Conservation (phyloP, 202 grass and related monocot species). For the Zizania palustris region DNA sequence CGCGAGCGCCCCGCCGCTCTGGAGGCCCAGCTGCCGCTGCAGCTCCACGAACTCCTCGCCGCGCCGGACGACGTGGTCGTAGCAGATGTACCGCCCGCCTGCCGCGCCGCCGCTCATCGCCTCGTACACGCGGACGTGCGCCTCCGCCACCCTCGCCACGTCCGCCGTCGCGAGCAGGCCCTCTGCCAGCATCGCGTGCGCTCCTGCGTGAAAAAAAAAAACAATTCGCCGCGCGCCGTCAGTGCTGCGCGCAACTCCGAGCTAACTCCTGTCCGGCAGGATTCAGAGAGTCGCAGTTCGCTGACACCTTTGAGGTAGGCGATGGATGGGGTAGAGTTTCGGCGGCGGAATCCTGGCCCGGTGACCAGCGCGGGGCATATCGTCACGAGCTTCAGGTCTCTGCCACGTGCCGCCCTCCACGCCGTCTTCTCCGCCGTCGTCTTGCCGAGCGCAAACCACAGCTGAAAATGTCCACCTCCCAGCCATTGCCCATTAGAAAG, state of each 20-base stretch:
- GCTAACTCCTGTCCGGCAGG: neutral
- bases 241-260: neutral
- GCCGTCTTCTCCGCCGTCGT: constrained; percentile 90
- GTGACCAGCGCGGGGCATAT: constrained; percentile 81
- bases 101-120: constrained; percentile 66
- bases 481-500: neutral
- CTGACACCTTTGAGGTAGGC: constrained; percentile 86
- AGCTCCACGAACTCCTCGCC: constrained; percentile 71
- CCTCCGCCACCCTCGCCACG: constrained; percentile 69
- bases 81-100: constrained; percentile 87
- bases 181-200: constrained; percentile 62
- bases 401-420: constrained; percentile 78
- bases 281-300: neutral
- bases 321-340: constrained; percentile 80
- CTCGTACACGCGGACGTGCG: constrained; percentile 82
- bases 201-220: constrained; percentile 44
- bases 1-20: neutral
- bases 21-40: constrained; percentile 76
- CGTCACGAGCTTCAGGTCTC: constrained; percentile 80
- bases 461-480: constrained; percentile 25
- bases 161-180: constrained; percentile 75
- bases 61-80: constrained; percentile 64
- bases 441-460: constrained; percentile 89
- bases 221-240: neutral
- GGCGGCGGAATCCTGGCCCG: constrained; percentile 71